Evolutionary conservation across 2,329 filamentous ascomycete genomes (phyloP).

Genomic region (Alternaria conjuncta): DNA sequence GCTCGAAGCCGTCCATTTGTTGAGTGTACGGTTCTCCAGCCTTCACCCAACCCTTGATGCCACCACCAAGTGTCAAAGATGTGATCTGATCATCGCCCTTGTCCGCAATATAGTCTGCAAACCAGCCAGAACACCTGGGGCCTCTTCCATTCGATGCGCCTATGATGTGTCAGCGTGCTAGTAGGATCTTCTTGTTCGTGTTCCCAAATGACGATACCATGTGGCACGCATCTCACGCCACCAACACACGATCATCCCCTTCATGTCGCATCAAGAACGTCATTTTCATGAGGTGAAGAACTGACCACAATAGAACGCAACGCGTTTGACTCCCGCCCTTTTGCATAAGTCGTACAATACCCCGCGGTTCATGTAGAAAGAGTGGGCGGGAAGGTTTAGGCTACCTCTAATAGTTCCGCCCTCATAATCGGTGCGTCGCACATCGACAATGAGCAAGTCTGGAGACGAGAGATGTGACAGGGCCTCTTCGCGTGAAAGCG

Average conservation of each 20-base stretch:
- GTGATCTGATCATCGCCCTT: constrained; percentile 48
- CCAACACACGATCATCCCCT: constrained; percentile 10
- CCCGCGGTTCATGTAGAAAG: constrained; percentile 54
- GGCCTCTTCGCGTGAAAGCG: constrained; percentile 48
- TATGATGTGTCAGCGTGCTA: constrained; percentile 24
- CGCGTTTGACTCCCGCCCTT: constrained; percentile 53
- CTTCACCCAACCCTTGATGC: constrained; percentile 56
- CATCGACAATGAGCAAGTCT: constrained; percentile 52
- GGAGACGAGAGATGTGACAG: constrained; percentile 45
- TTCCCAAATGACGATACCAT: constrained; percentile 2
- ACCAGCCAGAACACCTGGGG: constrained; percentile 46
- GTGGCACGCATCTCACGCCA: constrained; percentile 29
- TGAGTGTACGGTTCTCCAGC: constrained; percentile 47
- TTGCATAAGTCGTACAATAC: constrained; percentile 54
- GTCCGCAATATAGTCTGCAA: constrained; percentile 44
- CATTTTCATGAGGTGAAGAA: constrained; percentile 6
- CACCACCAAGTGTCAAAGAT: constrained; percentile 51
- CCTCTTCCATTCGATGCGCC: constrained; percentile 45
- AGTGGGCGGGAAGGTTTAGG: constrained; percentile 57
- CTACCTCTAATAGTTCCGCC: constrained; percentile 55
- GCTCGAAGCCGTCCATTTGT: constrained; percentile 51
- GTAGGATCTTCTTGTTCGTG: neutral
- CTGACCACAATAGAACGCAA: constrained; percentile 56
- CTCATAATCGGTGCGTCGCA: constrained; percentile 56
- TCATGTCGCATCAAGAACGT: neutral